These are phyloP conservation scores for Iris macrosiphon DNA, from an alignment of 106 monocot genomes.

Conservation along the genomic window DNA sequence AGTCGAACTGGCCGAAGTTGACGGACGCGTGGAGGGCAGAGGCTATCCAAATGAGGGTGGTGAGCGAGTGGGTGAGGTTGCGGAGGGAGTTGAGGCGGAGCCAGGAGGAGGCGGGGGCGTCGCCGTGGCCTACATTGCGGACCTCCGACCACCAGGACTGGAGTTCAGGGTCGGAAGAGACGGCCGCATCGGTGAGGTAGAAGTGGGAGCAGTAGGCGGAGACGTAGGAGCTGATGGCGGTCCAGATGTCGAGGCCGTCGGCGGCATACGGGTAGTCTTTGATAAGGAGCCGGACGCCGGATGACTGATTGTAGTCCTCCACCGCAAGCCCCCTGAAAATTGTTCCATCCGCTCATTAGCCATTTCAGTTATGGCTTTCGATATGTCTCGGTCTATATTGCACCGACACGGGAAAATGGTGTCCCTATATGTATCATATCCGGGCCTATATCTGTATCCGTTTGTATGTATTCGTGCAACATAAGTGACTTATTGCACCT, in stretches of 20 bases:
- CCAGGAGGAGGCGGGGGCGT: constrained; percentile 23
- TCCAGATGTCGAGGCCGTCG: constrained; percentile 61
- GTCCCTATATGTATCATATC: too few species aligned
- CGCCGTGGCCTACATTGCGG: constrained; percentile 44
- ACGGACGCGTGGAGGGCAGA: constrained; percentile 65
- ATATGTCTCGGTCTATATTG: too few species aligned
- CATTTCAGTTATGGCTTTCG: not conserved
- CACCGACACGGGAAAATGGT: too few species aligned
- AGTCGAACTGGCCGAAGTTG: constrained; percentile 69
- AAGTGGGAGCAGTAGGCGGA: constrained; percentile 29
- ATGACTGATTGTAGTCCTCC: constrained; percentile 11
- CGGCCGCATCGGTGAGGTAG: constrained; percentile 27
- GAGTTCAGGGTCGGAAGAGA: constrained; percentile 36
- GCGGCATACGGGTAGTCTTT: constrained; percentile 63
- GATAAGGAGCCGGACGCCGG: constrained; percentile 35
- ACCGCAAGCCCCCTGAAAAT: constrained; percentile 39
- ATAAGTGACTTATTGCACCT: too few species aligned
- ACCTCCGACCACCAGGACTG: constrained; percentile 62
- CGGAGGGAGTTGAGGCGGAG: constrained; percentile 21
- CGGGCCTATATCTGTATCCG: too few species aligned
- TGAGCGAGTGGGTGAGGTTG: constrained; percentile 16
- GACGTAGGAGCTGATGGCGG: constrained; percentile 50
- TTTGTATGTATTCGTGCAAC: too few species aligned
- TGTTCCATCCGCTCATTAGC: not conserved
- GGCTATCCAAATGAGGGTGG: constrained; percentile 63